These are phyloP conservation scores for Lodderomyces metapsilosis DNA, from an alignment of 1,139 yeast species.

Conservation along the genomic window DNA sequence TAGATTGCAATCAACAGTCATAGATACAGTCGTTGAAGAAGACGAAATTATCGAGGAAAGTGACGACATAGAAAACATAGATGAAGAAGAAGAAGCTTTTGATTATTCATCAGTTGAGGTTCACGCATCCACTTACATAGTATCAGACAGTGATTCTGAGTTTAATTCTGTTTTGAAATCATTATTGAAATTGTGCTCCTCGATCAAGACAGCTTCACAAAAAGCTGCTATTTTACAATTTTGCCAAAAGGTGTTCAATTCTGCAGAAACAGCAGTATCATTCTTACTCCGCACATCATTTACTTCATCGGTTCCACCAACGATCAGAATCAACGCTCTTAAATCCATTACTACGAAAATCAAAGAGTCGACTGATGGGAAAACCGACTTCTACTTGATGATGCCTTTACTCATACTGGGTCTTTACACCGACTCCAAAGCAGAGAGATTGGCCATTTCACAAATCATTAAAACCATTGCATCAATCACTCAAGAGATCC, in stretches of 20 bases:
- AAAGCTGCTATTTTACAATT: slow-evolving; percentile 20
- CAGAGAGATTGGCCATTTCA: slow-evolving; percentile 27
- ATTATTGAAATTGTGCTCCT: slow-evolving; percentile 18
- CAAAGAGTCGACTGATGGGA: slow-evolving; percentile 27
- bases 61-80: too few relatives aligned
- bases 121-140: slow-evolving; percentile 36
- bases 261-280: slow-evolving; percentile 43
- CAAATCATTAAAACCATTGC: slow-evolving; percentile 23
- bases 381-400: slow-evolving; percentile 31
- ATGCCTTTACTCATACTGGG: slow-evolving; percentile 39
- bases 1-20: slow-evolving; percentile 60
- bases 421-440: slow-evolving; percentile 27
- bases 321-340: slow-evolving; percentile 51
- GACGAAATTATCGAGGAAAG: neutral
- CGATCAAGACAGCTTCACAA: slow-evolving; percentile 15
- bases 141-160: slow-evolving; percentile 36
- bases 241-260: slow-evolving; percentile 22
- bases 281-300: slow-evolving; percentile 58
- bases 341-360: slow-evolving; percentile 36
- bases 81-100: slow-evolving; percentile 8
- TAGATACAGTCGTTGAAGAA: slow-evolving; percentile 8
- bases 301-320: slow-evolving; percentile 56
- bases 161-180: slow-evolving; percentile 20
- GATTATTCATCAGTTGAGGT: slow-evolving; percentile 23
- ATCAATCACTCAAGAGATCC: slow-evolving; percentile 19